Base-by-base conservation (phyloP, 1,139 yeast species). In the Hyphopichia buzzinii region DNA sequence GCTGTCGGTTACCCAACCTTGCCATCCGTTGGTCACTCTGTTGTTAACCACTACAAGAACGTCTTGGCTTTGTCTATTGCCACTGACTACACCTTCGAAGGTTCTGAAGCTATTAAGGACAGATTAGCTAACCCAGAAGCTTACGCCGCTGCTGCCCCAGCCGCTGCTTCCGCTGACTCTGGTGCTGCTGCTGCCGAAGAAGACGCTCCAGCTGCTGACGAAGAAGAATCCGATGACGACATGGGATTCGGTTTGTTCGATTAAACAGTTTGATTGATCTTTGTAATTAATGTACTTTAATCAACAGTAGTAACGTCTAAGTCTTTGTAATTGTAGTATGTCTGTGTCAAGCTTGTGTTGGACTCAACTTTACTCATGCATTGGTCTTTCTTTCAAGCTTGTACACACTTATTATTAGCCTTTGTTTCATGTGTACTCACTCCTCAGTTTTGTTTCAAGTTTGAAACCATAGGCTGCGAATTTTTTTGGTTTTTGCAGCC, bases 241-340 rank as follows among this genome's bases (percentile, higher is more conserved):
- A 88, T 89, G 97, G 97, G 96, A 54, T 84, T 90, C 89, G 97
- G 97, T 79, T 81, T 92, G 72, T 90, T 90, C 81, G 97, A 90
- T 81, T 92, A 92, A 81, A 57, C 72, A 33, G 16, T 15, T 24
- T 31, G 14, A 4, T 22, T 22, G 21, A 30, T 21, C n/a, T 6
- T 27, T 30, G 28, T 29, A 23, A 16, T 16, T 34, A 25, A 17
- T 22, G 12, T n/a, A n/a, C n/a, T n/a, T n/a, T n/a, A n/a, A n/a
- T n/a, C n/a, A n/a, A n/a, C n/a, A n/a, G n/a, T n/a, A n/a, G n/a
- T n/a, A n/a, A n/a, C n/a, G n/a, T n/a, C n/a, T n/a, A n/a, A n/a
- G n/a, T n/a, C n/a, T n/a, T n/a, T n/a, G n/a, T n/a, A n/a, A n/a
- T n/a, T n/a, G n/a, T n/a, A n/a, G n/a, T n/a, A n/a, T n/a, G n/a